Evolutionary conservation across 257 asterid species (phyloP), one percentile per base, ranked within the genome.

Genomic region (Paraleonurus japonicus): DNA sequence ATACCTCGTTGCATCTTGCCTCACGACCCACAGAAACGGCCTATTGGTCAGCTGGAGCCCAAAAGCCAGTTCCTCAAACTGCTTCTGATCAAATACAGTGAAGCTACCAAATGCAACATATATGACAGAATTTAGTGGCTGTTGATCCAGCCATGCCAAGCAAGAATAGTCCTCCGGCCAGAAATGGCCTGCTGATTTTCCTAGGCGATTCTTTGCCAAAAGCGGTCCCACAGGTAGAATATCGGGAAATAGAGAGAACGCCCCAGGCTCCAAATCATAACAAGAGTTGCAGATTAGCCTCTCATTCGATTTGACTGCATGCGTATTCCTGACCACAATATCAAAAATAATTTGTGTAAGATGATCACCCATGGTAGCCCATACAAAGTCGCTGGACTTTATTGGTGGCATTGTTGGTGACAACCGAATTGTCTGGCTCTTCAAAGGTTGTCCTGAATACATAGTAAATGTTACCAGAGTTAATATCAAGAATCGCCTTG

Each of bases 41-140:
- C 26, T 78, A 32, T 80, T 76, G 10, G 81, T 67, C 7, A 75
- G 75, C 69, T 82, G 87, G 6, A 84, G 88, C 43, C 89, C 95
- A 0, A 79, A 54, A 16, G 95, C 95, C 19, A 86, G 66, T 69
- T 88, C 90, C 3, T 77, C 75, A 75, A 88, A 84, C 79, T 84
- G 95, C 11, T 4, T 69, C 22, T 39, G 24, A 10, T 81, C 79
- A 6, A 86, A 74, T 8, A 86, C 61, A 4, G 88, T 80, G 71
- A 84, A 78, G 81, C 92, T 86, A 1, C 90, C 92, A 50, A 86
- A 88, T 39, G 92, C 89, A 2, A 86, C 81, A 23, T 88, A 86
- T 15, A 82, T 55, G 50, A 84, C 92, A 8, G 92, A 88, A 53
- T 64, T 55, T 0, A 6, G 3, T 51, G 82, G 80, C 48, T 86